A percentile compares a stretch with the other conserved stretches of the same genome.
These are phyloP conservation scores for Anethum foeniculum DNA, from an alignment of 140 eudicot genomes.

Conservation along the genomic window DNA sequence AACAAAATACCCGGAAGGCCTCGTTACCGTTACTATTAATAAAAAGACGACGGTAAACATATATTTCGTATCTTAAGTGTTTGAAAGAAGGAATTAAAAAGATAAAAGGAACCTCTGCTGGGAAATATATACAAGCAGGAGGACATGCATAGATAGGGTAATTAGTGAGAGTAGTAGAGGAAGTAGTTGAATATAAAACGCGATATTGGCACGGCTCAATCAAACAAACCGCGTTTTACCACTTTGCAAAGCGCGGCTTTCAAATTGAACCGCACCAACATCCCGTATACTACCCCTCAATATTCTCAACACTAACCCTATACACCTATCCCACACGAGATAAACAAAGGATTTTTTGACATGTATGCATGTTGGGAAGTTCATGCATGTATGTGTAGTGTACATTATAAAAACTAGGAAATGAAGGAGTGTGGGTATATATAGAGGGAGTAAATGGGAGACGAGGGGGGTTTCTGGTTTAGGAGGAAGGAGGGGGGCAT, in stretches of 20 bases:
- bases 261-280: constrained; percentile 95
- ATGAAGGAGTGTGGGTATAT: not conserved
- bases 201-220: constrained; percentile 97
- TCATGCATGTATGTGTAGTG: not conserved
- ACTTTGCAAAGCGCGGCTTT: constrained; percentile 37
- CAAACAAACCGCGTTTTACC: constrained; percentile 33
- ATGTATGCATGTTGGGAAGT: not conserved
- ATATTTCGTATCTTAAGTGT: too few relatives aligned
- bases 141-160: not conserved
- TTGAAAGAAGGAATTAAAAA: not conserved
- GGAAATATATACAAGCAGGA: not conserved
- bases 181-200: constrained; percentile 18
- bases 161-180: not conserved
- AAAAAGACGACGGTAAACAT: too few relatives aligned
- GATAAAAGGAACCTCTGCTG: not conserved
- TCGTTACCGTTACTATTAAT: not conserved
- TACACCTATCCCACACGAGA: not conserved
- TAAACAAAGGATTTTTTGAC: too few relatives aligned
- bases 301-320: not conserved
- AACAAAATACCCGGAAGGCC: not conserved
- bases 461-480: constrained; percentile 2
- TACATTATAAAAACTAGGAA: too few relatives aligned
- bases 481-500: constrained; percentile 28
- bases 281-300: constrained; percentile 37
- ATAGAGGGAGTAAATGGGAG: constrained; percentile 18